A percentile compares a stretch with the other conserved stretches of the same genome.
phyloP scores from a whole-genome alignment of 306 rosid genomes.

The Vigna reflexopilosa region DNA sequence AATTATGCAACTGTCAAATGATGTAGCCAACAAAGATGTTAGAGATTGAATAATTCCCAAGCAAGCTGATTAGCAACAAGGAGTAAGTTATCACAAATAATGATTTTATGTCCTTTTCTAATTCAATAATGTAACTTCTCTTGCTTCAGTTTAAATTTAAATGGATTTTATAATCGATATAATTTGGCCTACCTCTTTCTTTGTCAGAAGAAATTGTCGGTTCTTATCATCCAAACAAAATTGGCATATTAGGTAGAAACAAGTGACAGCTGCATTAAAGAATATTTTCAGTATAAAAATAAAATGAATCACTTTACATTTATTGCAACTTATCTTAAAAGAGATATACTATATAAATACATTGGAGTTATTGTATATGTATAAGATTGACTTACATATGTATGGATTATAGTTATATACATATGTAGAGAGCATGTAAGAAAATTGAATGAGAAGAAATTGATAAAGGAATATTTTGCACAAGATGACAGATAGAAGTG shows the following conservation, averaged over 20 bases:
- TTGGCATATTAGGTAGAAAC: constrained; percentile 13
- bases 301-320: too few species aligned
- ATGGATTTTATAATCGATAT: not conserved
- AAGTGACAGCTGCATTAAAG: not conserved
- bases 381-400: too few species aligned
- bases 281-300: not conserved
- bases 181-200: constrained; percentile 12
- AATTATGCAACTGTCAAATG: constrained; percentile 1
- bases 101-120: not conserved
- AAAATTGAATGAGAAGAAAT: constrained; percentile 17
- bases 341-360: too few species aligned
- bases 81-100: not conserved
- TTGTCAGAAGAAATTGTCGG: constrained; percentile 25
- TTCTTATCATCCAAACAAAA: constrained; percentile 15
- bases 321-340: not conserved
- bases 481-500: constrained; percentile 23
- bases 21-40: constrained; percentile 13
- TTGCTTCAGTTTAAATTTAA: not conserved
- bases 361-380: too few species aligned
- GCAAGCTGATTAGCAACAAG: not conserved
- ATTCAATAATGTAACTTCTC: not conserved
- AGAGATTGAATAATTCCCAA: constrained; percentile 17
- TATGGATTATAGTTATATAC: too few species aligned
- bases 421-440: not conserved
- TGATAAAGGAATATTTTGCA: not conserved